Percentiles rank a stretch among this genome's conserved stretches.
phyloP scores from a whole-genome alignment of 2,329 filamentous ascomycete genomes.

The Emergomyces orientalis region DNA sequence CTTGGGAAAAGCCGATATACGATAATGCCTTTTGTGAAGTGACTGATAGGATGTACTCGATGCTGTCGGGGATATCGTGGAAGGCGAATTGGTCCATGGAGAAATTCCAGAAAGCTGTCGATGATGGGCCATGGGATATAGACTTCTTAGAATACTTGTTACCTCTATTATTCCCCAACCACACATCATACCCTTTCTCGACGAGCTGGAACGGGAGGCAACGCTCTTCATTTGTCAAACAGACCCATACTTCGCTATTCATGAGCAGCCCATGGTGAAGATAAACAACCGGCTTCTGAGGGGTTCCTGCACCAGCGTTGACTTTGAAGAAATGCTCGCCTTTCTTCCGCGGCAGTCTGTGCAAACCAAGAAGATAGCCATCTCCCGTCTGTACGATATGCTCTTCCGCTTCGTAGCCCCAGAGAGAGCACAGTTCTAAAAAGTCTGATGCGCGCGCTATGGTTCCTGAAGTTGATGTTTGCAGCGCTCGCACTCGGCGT shows the following conservation, averaged over 20 bases:
- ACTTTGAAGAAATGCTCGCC: slow-evolving; percentile 49
- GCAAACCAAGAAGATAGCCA: slow-evolving; percentile 83
- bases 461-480: slow-evolving; percentile 61
- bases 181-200: slow-evolving; percentile 89
- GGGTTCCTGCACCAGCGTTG: slow-evolving; percentile 58
- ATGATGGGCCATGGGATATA: slow-evolving; percentile 62
- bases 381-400: slow-evolving; percentile 92
- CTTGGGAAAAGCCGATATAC: slow-evolving; percentile 95
- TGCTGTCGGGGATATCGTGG: slow-evolving; percentile 91
- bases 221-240: slow-evolving; percentile 73
- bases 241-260: slow-evolving; percentile 99
- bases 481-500: slow-evolving; percentile 55
- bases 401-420: slow-evolving; percentile 89
- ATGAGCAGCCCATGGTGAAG: slow-evolving; percentile 93
- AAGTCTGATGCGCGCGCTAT: slow-evolving; percentile 87
- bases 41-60: slow-evolving; percentile 78
- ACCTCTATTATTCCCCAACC: slow-evolving; percentile 93
- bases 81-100: slow-evolving; percentile 98
- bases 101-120: slow-evolving; percentile 85
- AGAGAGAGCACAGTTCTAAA: slow-evolving; percentile 82
- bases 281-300: slow-evolving; percentile 80
- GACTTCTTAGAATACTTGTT: slow-evolving; percentile 99
- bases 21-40: slow-evolving; percentile 77
- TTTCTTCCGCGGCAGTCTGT: slow-evolving; percentile 77
- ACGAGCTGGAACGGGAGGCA: slow-evolving; percentile 83